phyloP scores from a whole-genome alignment of 768 basidiomycete genomes.

The Phlebiopsis gigantea region DNA sequence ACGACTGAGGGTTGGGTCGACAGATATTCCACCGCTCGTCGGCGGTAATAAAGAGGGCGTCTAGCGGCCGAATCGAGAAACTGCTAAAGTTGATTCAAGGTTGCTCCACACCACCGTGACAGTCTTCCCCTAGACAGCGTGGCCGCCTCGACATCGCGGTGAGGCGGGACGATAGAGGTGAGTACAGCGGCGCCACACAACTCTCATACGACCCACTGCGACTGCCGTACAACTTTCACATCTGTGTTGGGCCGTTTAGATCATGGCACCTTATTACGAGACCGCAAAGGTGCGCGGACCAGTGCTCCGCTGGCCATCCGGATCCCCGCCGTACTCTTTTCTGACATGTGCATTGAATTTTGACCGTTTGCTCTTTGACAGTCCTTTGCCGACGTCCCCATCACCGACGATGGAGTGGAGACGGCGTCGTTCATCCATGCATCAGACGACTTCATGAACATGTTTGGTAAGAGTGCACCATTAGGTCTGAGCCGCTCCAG shows the following conservation, averaged over 20 bases:
- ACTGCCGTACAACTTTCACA: neutral
- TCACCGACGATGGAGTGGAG: constrained; percentile 74
- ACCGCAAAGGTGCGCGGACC: constrained; percentile 49
- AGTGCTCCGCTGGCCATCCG: neutral
- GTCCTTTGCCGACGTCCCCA: constrained; percentile 84
- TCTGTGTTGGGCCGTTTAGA: neutral
- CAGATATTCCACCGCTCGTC: too few species aligned
- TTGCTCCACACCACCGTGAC: neutral
- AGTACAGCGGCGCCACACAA: neutral
- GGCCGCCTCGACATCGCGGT: neutral
- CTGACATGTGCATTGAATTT: constrained; percentile 3
- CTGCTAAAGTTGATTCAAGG: constrained; percentile 1
- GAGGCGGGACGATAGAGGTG: neutral
- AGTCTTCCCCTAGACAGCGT: neutral
- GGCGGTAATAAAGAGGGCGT: neutral
- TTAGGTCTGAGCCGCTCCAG: neutral
- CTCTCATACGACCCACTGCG: neutral
- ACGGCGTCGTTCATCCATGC: constrained; percentile 80
- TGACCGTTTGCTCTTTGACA: constrained; percentile 26
- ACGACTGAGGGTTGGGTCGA: too few species aligned
- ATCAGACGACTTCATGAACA: constrained; percentile 73
- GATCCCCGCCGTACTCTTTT: neutral
- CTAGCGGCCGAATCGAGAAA: neutral
- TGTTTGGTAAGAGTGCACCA: constrained; percentile 54
- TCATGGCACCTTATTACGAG: constrained; percentile 58